Evolutionary conservation across 805 yeast genomes (phyloP).

Genomic region (Teunomyces panamensis): DNA sequence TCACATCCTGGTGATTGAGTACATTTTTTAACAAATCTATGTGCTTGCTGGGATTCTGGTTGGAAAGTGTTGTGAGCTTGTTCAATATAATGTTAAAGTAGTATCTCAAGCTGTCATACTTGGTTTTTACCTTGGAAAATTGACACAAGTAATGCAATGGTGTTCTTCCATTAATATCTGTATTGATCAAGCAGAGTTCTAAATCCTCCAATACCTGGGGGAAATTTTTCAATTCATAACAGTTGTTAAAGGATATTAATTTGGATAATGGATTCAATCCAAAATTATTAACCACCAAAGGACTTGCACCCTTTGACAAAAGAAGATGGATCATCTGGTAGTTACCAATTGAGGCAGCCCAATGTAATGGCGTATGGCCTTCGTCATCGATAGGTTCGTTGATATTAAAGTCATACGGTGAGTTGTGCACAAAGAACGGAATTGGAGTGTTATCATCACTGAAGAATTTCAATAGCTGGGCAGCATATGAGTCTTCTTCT

Average conservation of each 20-base stretch:
- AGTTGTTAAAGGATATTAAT: constrained; percentile 82
- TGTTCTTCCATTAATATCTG: constrained; percentile 72
- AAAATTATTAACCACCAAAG: constrained; percentile 47
- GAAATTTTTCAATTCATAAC: constrained; percentile 77
- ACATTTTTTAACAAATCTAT: constrained; percentile 60
- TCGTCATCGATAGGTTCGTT: constrained; percentile 86
- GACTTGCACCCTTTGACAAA: constrained; percentile 71
- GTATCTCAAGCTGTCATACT: constrained; percentile 77
- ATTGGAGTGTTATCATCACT: constrained; percentile 44
- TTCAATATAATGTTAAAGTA: constrained; percentile 75
- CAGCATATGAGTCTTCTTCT: constrained; percentile 37
- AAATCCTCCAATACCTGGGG: constrained; percentile 74
- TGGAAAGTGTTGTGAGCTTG: constrained; percentile 54
- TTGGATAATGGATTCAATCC: constrained; percentile 90
- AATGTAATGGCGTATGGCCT: constrained; percentile 91
- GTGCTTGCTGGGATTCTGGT: constrained; percentile 41
- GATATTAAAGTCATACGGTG: constrained; percentile 64
- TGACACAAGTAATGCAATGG: constrained; percentile 83
- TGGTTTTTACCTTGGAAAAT: constrained; percentile 61
- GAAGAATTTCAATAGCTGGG: constrained; percentile 40
- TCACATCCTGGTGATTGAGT: constrained; percentile 71
- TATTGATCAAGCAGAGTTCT: constrained; percentile 71
- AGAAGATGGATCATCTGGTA: constrained; percentile 72
- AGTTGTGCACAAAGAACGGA: constrained; percentile 63
- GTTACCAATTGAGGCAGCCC: constrained; percentile 97